Conservation (phyloP, 805 yeast genomes). For the Barnettozyma wickerhamii region DNA sequence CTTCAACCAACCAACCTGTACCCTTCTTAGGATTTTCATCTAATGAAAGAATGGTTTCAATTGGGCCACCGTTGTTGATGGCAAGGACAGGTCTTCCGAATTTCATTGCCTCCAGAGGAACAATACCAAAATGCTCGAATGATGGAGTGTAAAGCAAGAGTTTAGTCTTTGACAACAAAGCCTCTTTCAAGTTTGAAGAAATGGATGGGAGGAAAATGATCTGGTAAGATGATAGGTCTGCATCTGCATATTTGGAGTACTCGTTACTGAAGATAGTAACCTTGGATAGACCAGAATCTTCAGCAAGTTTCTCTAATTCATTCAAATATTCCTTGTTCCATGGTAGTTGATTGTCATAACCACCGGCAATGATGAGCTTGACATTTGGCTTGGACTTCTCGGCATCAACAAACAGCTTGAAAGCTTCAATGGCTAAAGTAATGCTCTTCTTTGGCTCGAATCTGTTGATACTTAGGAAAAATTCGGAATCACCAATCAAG, state of each 20-base stretch:
- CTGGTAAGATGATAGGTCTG: conserved; percentile 28
- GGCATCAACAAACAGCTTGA: conserved; percentile 36
- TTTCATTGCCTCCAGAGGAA: conserved; percentile 93
- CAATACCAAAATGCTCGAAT: conserved; percentile 95
- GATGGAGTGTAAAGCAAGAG: conserved; percentile 84
- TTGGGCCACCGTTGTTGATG: conserved; percentile 87
- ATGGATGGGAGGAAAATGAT: conserved; percentile 82
- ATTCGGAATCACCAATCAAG: conserved; percentile 25
- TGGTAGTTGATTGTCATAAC: conserved; percentile 69
- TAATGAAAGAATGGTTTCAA: conserved; percentile 55
- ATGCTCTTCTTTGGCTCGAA: conserved; percentile 86
- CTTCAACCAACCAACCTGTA: conserved; percentile 60
- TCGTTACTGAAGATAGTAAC: conserved; percentile 37
- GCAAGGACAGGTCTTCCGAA: conserved; percentile 82
- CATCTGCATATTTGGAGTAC: conserved; percentile 17
- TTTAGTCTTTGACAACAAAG: conserved; percentile 52
- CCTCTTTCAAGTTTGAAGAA: conserved; percentile 57
- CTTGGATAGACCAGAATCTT: conserved; percentile 38
- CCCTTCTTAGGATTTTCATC: conserved; percentile 33
- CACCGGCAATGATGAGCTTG: conserved; percentile 79
- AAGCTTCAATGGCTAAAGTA: conserved; percentile 70
- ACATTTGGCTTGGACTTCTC: conserved; percentile 28
- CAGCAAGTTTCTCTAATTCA: conserved; percentile 52
- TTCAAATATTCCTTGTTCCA: conserved; percentile 74
- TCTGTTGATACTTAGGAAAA: conserved; percentile 76